phyloP scores from a whole-genome alignment of 23 red algal species.

The Gracilaria vermiculophylla region DNA sequence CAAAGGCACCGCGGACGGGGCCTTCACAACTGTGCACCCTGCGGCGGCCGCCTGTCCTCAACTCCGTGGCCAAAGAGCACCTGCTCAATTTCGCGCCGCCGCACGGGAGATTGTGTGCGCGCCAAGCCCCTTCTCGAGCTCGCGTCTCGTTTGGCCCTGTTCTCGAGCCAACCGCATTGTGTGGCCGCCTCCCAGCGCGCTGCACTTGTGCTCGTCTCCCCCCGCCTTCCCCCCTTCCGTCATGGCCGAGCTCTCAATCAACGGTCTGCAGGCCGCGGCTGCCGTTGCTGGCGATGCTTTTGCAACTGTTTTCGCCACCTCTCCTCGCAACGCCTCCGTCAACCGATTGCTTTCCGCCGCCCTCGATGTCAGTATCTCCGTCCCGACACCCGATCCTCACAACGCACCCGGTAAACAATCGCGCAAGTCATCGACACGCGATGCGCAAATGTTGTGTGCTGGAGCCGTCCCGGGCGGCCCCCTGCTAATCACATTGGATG shows the following conservation, averaged over 20 bases:
- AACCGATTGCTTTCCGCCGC: neutral
- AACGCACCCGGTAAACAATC: neutral
- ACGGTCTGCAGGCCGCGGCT: constrained; percentile 8
- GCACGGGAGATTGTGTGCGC: neutral
- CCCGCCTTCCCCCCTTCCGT: neutral
- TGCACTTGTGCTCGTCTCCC: neutral
- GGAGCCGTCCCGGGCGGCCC: constrained; percentile 26
- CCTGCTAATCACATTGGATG: constrained; percentile 44
- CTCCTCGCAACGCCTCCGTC: constrained; percentile 6
- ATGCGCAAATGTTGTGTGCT: constrained; percentile 11
- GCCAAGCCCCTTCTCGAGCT: neutral
- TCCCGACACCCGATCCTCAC: neutral
- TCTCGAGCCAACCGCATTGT: too few species aligned
- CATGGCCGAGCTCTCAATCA: neutral
- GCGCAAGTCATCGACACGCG: neutral
- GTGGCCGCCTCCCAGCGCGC: too few species aligned
- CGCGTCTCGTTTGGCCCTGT: too few species aligned
- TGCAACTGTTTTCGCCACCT: constrained; percentile 1
- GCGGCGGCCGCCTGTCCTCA: neutral
- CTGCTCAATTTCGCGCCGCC: neutral
- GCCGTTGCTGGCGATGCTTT: constrained; percentile 18
- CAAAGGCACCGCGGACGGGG: too few species aligned
- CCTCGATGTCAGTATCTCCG: constrained; percentile 13
- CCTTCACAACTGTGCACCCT: neutral
- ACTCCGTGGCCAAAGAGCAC: neutral